These are phyloP conservation scores for Batkoa obscura DNA, from an alignment of 371 early-diverging fungal genomes.

Conservation along the genomic window DNA sequence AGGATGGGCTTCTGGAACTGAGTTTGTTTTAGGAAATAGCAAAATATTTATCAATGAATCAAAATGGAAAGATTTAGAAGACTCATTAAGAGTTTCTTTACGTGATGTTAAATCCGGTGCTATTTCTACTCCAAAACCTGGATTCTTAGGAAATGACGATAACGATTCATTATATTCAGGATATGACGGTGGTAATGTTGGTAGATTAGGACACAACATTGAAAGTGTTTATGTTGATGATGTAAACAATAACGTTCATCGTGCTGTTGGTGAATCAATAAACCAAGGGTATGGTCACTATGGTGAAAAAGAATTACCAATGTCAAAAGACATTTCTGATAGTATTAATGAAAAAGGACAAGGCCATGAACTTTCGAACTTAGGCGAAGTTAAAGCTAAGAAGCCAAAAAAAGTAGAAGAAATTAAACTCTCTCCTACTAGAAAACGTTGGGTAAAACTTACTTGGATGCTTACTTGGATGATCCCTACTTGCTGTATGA, in stretches of 20 bases:
- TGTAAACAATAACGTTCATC: background rate
- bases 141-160: constrained; percentile 33
- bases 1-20: constrained; percentile 18
- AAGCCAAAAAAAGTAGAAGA: background rate
- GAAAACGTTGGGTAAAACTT: constrained; percentile 47
- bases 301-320: background rate
- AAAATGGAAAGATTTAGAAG: constrained; percentile 62
- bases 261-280: background rate
- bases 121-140: constrained; percentile 44
- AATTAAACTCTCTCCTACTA: constrained; percentile 18
- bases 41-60: constrained; percentile 47
- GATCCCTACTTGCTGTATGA: constrained; percentile 40
- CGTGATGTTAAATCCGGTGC: constrained; percentile 35
- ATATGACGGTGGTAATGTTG: constrained; percentile 23
- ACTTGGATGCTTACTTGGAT: constrained; percentile 53
- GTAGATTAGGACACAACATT: constrained; percentile 9
- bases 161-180: constrained; percentile 10
- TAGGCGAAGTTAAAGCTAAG: background rate
- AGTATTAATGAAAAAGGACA: no score
- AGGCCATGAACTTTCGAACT: background rate
- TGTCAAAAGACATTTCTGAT: no score
- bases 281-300: background rate
- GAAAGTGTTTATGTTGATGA: background rate
- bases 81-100: constrained; percentile 46
- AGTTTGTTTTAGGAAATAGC: constrained; percentile 23